A percentile compares a stretch with the other conserved stretches of the same genome.
Evolutionary conservation across 257 asterid species (phyloP).

Genomic region (Lithospermum erythrorhizon): DNA sequence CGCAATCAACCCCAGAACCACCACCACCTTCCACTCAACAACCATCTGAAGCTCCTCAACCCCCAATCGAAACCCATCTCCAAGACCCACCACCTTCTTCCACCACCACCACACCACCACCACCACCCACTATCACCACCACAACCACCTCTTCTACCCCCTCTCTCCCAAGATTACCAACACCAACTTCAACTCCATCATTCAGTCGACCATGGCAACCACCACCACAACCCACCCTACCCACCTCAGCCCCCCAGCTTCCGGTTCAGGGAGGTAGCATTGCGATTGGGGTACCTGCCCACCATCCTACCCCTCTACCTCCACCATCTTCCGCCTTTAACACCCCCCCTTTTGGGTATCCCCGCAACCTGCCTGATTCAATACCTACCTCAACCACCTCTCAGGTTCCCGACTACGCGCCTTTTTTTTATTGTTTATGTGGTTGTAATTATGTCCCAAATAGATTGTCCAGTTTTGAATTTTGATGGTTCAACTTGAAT

Average conservation of each 20-base stretch:
- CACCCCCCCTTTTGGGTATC: conserved; percentile 35
- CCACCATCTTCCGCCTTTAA: conserved; percentile 49
- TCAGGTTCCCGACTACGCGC: no score
- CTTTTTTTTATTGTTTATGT: neutral
- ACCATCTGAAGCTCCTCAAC: conserved; percentile 28
- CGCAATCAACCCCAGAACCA: conserved; percentile 7
- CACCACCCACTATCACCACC: neutral
- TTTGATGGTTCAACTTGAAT: no score
- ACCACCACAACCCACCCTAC: conserved; percentile 26
- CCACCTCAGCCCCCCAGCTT: conserved; percentile 12
- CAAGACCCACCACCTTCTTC: conserved; percentile 17
- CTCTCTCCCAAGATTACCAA: conserved; percentile 27
- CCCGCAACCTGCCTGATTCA: conserved; percentile 24
- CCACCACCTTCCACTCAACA: conserved; percentile 24
- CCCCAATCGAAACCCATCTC: neutral
- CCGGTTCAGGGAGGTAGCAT: conserved; percentile 54
- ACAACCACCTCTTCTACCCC: conserved; percentile 18
- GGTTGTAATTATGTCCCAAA: no score
- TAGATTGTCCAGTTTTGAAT: no score
- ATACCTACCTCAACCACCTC: conserved; percentile 23
- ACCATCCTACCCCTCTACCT: conserved; percentile 36
- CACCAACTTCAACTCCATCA: conserved; percentile 22
- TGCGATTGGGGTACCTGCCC: conserved; percentile 83
- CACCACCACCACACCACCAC: conserved; percentile 16
- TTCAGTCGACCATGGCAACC: conserved; percentile 46